phyloP scores from a whole-genome alignment of 163 green algal species.

The Volvox carteri region DNA sequence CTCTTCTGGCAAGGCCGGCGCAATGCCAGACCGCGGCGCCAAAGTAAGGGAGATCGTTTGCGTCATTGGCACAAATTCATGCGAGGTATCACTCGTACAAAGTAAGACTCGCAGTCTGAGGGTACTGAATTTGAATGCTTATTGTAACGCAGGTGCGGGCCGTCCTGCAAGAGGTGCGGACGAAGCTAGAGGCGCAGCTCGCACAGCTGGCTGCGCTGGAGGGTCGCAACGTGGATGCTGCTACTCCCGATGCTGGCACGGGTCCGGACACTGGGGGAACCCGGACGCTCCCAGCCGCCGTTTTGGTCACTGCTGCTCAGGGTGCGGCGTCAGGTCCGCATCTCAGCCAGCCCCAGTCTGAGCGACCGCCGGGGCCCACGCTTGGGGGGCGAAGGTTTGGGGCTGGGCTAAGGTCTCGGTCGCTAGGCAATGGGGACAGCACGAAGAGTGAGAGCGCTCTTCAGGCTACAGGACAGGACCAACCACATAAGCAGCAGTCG shows the following conservation, averaged over 20 bases:
- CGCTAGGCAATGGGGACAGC: neutral
- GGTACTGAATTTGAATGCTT: neutral
- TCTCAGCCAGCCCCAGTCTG: neutral
- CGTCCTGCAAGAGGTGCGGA: neutral
- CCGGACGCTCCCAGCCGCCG: neutral
- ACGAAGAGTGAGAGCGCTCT: neutral
- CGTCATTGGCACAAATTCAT: too few relatives aligned
- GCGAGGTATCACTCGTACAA: too few relatives aligned
- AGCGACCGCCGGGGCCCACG: neutral
- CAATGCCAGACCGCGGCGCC: constrained; percentile 67
- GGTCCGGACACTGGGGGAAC: too few relatives aligned
- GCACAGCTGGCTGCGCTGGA: neutral
- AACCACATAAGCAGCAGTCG: too few relatives aligned
- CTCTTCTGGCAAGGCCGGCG: neutral
- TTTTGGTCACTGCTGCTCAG: neutral
- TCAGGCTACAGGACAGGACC: too few relatives aligned
- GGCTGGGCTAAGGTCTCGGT: neutral
- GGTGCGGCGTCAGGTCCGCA: neutral
- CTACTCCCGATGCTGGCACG: neutral
- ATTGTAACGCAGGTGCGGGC: neutral
- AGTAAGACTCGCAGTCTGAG: too few relatives aligned
- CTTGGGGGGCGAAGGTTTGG: neutral
- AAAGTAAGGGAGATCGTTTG: too few relatives aligned
- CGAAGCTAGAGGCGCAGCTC: neutral
- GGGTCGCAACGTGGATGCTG: neutral